Percentiles rank a stretch among this genome's conserved stretches.
Evolutionary conservation across 371 early-diverging fungal genomes (phyloP).

Genomic region (Rhizopus microsporus): DNA sequence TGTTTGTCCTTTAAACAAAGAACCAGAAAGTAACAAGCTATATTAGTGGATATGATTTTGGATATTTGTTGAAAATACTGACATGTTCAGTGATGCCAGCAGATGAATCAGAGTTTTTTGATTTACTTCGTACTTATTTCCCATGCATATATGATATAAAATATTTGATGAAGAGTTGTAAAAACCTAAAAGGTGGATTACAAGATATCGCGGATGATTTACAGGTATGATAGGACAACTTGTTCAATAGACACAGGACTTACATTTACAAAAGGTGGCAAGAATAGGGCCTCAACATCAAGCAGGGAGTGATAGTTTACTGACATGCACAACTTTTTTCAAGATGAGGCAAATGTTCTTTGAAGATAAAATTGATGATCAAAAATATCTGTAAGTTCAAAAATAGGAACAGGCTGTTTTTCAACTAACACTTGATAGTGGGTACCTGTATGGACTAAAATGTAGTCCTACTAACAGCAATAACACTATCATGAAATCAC

Average conservation of each 20-base stretch:
- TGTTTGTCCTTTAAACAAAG: background rate
- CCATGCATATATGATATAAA: constrained; percentile 99
- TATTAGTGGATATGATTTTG: constrained; percentile 97
- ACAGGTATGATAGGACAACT: constrained; percentile 55
- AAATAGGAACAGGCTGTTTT: background rate
- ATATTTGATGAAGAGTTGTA: constrained; percentile 96
- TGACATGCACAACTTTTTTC: constrained; percentile 97
- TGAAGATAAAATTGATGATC: constrained; percentile 92
- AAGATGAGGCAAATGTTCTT: constrained; percentile 95
- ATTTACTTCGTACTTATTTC: constrained; percentile 92
- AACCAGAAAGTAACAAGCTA: constrained; percentile 1
- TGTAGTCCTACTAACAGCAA: constrained; percentile 36
- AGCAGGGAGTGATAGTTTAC: constrained; percentile 98
- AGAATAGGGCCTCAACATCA: constrained; percentile 99
- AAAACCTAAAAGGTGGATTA: constrained; percentile 96
- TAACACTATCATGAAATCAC: constrained; percentile 9
- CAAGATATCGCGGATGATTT: constrained; percentile 99
- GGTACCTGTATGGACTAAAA: constrained; percentile 61
- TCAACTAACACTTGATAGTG: constrained; percentile 30
- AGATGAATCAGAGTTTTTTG: constrained; percentile 94
- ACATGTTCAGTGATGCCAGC: constrained; percentile 93
- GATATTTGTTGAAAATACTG: constrained; percentile 96
- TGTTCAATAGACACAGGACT: background rate
- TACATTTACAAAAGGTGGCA: constrained; percentile 56
- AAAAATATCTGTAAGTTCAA: constrained; percentile 76